These are phyloP conservation scores for Pichia gijzeniarum DNA, from an alignment of 805 yeast genomes.

Conservation along the genomic window DNA sequence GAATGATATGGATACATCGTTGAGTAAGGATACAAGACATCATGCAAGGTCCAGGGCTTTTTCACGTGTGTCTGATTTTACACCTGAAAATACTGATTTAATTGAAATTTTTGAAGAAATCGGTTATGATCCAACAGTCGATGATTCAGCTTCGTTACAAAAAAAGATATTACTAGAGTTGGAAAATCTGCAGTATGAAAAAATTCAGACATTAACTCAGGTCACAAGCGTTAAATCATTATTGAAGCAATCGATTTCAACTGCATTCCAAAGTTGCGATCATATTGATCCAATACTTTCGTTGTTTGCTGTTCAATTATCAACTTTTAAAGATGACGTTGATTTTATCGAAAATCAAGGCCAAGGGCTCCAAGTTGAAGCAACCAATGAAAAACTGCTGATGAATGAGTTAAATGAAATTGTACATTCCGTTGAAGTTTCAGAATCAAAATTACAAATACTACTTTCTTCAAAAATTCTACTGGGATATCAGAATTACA, in stretches of 20 bases:
- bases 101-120: conserved; percentile 73
- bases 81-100: conserved; percentile 28
- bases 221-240: conserved; percentile 32
- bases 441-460: conserved; percentile 43
- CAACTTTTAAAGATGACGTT: conserved; percentile 62
- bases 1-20: conserved; percentile 1
- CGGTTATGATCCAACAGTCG: conserved; percentile 60
- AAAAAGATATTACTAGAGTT: conserved; percentile 54
- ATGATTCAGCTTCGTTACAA: conserved; percentile 53
- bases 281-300: conserved; percentile 48
- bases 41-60: conserved; percentile 27
- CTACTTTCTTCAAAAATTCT: conserved; percentile 45
- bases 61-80: conserved; percentile 22
- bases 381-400: conserved; percentile 72
- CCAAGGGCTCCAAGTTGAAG: conserved; percentile 75
- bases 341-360: conserved; percentile 66
- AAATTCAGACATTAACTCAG: conserved; percentile 49
- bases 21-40: not conserved
- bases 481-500: conserved; percentile 35
- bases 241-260: conserved; percentile 36
- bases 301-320: conserved; percentile 52
- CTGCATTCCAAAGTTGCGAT: conserved; percentile 48
- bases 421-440: conserved; percentile 62
- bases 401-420: conserved; percentile 66
- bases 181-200: conserved; percentile 53